Conservation (phyloP, 169 alveolate genomes). For the Amoebophrya sp. region DNA sequence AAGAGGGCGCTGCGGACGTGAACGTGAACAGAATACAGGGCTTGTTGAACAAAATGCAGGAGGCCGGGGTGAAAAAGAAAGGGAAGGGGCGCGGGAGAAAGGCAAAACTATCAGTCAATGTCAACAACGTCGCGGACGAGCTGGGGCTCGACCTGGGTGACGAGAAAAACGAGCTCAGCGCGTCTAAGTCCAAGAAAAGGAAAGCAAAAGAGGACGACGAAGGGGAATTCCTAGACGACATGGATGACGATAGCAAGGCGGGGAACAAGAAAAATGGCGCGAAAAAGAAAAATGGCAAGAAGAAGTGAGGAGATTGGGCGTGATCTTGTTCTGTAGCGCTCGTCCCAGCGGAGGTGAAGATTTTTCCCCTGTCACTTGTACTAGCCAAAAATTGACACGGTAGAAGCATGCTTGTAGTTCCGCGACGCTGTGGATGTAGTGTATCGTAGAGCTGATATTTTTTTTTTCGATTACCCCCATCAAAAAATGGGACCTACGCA, state of each 20-base stretch:
- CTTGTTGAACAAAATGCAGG: background rate
- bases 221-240: background rate
- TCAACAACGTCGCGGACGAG: no score
- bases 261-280: background rate
- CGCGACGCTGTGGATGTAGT: no score
- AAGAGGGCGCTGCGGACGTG: background rate
- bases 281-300: background rate
- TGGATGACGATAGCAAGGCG: background rate
- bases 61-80: background rate
- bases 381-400: no score
- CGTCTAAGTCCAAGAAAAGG: background rate
- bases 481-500: no score
- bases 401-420: no score
- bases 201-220: background rate
- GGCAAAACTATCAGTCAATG: background rate
- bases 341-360: no score
- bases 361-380: no score
- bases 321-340: no score
- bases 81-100: background rate
- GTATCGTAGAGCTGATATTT: background rate
- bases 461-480: background rate
- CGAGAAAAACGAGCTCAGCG: no score
- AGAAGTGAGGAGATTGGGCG: no score
- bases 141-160: no score
- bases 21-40: background rate